Base-by-base conservation (phyloP, 1,139 yeast genomes). In the Geotrichum bryndzae region DNA sequence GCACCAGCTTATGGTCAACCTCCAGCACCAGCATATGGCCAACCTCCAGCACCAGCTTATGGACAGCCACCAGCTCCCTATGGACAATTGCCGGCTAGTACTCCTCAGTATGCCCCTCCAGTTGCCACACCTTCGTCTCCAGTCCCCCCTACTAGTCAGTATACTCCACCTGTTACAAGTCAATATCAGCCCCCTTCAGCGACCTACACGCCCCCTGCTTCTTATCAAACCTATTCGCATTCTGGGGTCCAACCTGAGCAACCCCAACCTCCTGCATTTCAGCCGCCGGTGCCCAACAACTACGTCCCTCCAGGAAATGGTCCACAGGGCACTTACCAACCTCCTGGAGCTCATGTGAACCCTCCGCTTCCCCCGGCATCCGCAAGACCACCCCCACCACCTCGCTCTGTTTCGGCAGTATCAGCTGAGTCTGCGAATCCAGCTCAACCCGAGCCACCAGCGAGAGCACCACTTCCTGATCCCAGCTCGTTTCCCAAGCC, bases 221-320 rank as follows among this genome's bases (percentile, higher is more conserved):
- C 55, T 33, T 54, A 13, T 31, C 27, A 38, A 29, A 38, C 29
- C 8, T 22, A 13, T 54, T 23, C 27, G 25, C 58, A 54, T 35
- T 31, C 54, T 18, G 54, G 33, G 84, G 82, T 29, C 82, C 67
- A 8, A 69, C 76, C 58, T 69, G 74, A 62, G 77, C 76, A 33
- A 72, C 56, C 66, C 82, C 86, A 57, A 82, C 68, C 68, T 83
- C 86, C 48, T 22, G 48, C 15, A 38, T 38, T 38, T n/a, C 15
- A 38, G 15, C 29, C 25, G 54, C 56, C 46, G 8, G 56, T 29
- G 25, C 56, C 48, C 10, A 50, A 31, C 29, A 58, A 29, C 27
- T 46, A 53, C 29, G 60, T 29, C 2, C 53, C 63, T n/a, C 56
- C 61, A 10, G 57, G 54, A 10, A 54, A 25, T n/a, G 51, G 29